Evolutionary conservation across 2,329 filamentous ascomycete species (phyloP).

Genomic region (Botryotinia globosa): DNA sequence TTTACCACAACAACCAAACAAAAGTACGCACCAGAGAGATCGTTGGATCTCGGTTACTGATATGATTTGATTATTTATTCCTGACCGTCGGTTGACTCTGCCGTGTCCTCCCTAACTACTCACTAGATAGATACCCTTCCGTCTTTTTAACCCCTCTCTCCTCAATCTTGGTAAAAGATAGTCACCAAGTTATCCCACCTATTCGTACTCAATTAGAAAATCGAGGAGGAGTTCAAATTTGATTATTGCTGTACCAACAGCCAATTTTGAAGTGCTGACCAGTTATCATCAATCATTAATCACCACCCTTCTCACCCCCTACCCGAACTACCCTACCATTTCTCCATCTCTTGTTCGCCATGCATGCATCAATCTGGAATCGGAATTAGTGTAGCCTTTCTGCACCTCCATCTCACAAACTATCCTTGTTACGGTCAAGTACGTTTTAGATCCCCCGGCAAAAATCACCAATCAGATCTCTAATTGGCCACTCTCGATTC

Average conservation of each 20-base stretch:
- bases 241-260: slow-evolving; percentile 11
- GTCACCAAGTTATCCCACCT: neutral
- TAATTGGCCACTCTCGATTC: neutral
- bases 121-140: neutral
- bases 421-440: neutral
- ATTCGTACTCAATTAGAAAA: neutral
- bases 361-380: slow-evolving; percentile 4
- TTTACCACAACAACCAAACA: neutral
- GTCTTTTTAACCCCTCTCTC: slow-evolving; percentile 2
- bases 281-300: neutral
- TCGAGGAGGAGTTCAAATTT: neutral
- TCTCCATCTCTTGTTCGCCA: slow-evolving; percentile 11
- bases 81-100: slow-evolving; percentile 5
- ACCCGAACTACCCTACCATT: slow-evolving; percentile 9
- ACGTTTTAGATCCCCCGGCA: slow-evolving; percentile 2
- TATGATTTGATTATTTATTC: slow-evolving; percentile 1
- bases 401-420: neutral
- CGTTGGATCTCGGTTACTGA: slow-evolving; percentile 6
- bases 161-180: neutral
- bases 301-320: neutral
- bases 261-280: neutral
- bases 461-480: neutral
- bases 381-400: neutral
- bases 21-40: neutral
- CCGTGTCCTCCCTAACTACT: slow-evolving; percentile 5